Evolutionary conservation across 1,284 basidiomycete genomes (phyloP).

Genomic region (Singerocomus rubriflavus): DNA sequence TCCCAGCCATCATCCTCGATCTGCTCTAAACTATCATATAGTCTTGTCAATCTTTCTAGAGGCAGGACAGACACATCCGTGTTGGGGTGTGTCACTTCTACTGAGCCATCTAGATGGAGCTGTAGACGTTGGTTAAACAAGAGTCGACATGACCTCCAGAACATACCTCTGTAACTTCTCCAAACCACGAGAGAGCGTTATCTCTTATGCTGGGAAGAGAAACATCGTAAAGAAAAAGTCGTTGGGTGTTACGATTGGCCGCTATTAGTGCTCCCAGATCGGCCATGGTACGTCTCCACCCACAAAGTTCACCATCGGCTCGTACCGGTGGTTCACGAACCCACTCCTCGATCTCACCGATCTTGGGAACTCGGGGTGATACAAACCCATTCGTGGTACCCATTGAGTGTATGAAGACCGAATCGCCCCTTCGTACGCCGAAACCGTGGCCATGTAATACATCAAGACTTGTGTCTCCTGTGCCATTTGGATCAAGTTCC

Average conservation of each 20-base stretch:
- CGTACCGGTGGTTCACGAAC: conserved; percentile 58
- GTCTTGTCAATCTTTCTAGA: conserved; percentile 62
- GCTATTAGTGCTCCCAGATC: conserved; percentile 60
- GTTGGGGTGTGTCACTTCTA: conserved; percentile 66
- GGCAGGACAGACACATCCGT: conserved; percentile 47
- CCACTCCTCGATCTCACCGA: conserved; percentile 79
- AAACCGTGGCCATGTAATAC: conserved; percentile 44
- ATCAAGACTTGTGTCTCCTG: conserved; percentile 46
- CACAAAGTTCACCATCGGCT: conserved; percentile 49
- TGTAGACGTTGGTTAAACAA: conserved; percentile 28
- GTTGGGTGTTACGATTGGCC: conserved; percentile 41
- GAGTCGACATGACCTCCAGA: neutral
- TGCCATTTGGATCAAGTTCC: conserved; percentile 84
- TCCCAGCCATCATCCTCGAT: conserved; percentile 70
- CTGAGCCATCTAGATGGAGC: conserved; percentile 68
- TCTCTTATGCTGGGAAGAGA: conserved; percentile 44
- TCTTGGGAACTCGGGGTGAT: conserved; percentile 64
- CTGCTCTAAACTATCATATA: conserved; percentile 74
- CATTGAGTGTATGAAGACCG: conserved; percentile 73
- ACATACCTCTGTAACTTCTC: conserved; percentile 70
- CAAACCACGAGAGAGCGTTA: conserved; percentile 61
- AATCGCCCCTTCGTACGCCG: conserved; percentile 78
- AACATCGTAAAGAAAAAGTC: conserved; percentile 43
- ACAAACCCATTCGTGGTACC: conserved; percentile 66
- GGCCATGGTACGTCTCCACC: conserved; percentile 70